Conservation (phyloP, 345 rosid species). For the Salix brachista region DNA sequence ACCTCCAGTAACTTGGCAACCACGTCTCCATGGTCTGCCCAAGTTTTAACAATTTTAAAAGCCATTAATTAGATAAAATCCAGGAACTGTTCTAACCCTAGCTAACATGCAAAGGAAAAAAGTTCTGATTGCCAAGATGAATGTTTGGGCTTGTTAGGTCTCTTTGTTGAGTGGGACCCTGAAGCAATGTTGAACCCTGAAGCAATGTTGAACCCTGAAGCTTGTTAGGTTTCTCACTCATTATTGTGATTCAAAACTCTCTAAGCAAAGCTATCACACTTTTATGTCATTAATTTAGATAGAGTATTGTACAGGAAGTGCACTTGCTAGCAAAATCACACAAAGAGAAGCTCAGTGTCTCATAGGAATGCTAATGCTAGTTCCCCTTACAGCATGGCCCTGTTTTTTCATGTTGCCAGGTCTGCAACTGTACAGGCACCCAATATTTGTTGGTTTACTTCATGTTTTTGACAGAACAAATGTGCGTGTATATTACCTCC, state of each 20-base stretch:
- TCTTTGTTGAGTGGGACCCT: not conserved
- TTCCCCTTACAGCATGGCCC: not conserved
- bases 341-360: not conserved
- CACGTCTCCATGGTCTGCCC: not conserved
- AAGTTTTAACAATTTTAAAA: not conserved
- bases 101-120: not conserved
- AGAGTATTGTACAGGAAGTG: not conserved
- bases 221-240: no score
- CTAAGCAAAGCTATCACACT: no score
- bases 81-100: not conserved
- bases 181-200: not conserved
- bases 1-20: not conserved
- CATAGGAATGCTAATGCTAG: not conserved
- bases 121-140: not conserved
- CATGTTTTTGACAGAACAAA: no score
- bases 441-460: no score
- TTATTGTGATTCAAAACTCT: no score
- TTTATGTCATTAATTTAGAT: no score
- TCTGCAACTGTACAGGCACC: not conserved
- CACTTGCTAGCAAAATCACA: not conserved
- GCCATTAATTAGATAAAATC: not conserved
- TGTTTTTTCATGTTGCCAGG: not conserved
- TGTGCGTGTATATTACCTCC: no score
- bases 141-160: not conserved
- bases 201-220: not conserved